A percentile compares a stretch with the other conserved stretches of the same genome.
phyloP scores from a whole-genome alignment of 257 asterid species.

The Primulina eburnea region DNA sequence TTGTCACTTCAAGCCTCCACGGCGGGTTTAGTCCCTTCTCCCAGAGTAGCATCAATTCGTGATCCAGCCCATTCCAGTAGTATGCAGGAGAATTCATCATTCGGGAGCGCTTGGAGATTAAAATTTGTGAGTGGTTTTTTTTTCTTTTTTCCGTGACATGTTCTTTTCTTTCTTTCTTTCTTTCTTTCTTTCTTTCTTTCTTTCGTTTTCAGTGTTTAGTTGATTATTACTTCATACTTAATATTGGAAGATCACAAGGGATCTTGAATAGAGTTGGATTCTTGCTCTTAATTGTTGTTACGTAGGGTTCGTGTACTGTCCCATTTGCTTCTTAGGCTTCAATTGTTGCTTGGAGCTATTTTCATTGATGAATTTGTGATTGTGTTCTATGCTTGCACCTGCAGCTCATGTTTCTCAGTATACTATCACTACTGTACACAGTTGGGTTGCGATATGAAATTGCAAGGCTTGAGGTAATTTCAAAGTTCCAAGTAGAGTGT shows the following conservation, averaged over 20 bases:
- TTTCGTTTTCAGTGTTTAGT: background rate
- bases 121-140: slow-evolving; percentile 41
- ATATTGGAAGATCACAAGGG: background rate
- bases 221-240: background rate
- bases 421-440: slow-evolving; percentile 43
- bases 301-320: background rate
- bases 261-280: background rate
- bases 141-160: background rate
- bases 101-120: slow-evolving; percentile 40
- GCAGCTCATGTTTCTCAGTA: slow-evolving; percentile 62
- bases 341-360: slow-evolving; percentile 7
- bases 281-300: background rate
- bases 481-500: slow-evolving; percentile 22
- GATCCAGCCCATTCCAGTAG: slow-evolving; percentile 33
- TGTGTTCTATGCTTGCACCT: slow-evolving; percentile 23
- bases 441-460: slow-evolving; percentile 54
- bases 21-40: slow-evolving; percentile 37
- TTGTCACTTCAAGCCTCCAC: slow-evolving; percentile 53
- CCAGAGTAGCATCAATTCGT: slow-evolving; percentile 26
- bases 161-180: background rate
- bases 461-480: slow-evolving; percentile 68
- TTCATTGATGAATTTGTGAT: slow-evolving; percentile 13
- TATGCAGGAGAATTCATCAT: slow-evolving; percentile 29
- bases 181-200: background rate
- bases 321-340: slow-evolving; percentile 4